Conservation (phyloP, 108 stramenopile genomes). For the Asterionellopsis glacialis region DNA sequence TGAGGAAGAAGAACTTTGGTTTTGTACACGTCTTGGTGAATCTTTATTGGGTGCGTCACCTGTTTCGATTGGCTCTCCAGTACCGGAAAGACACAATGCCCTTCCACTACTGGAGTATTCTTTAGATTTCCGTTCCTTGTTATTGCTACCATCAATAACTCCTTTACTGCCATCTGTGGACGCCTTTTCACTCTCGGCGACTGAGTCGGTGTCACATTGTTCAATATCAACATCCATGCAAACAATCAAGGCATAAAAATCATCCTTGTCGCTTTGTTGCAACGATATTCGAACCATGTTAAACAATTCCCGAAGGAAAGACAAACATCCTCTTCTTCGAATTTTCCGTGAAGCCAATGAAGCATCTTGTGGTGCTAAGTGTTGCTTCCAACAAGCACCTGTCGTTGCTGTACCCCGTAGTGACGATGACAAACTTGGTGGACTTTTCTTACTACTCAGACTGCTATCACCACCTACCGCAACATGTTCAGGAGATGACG, state of each 20-base stretch:
- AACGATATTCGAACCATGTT: conserved; percentile 79
- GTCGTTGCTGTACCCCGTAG: conserved; percentile 11
- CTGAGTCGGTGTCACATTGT: background rate
- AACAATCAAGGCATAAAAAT: conserved; percentile 67
- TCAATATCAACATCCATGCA: conserved; percentile 44
- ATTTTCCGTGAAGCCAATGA: conserved; percentile 59
- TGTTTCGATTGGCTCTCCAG: conserved; percentile 3
- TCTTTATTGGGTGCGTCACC: background rate
- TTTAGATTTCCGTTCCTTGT: background rate
- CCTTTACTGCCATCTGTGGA: background rate
- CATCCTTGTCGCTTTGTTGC: conserved; percentile 81
- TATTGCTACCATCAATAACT: background rate
- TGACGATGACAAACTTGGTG: background rate
- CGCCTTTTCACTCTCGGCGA: background rate
- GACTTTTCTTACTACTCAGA: no score
- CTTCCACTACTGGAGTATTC: conserved; percentile 9
- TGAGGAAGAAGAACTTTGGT: background rate
- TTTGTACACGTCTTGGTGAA: background rate
- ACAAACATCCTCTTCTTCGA: conserved; percentile 65
- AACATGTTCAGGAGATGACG: background rate
- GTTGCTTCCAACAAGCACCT: conserved; percentile 56
- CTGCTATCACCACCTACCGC: background rate
- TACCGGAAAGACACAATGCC: conserved; percentile 6
- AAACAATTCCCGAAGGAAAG: conserved; percentile 79
- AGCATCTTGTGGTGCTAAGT: conserved; percentile 76